A percentile compares a stretch with the other conserved stretches of the same genome.
Conservation (phyloP, 257 asterid species). For the Plantago elongata region DNA sequence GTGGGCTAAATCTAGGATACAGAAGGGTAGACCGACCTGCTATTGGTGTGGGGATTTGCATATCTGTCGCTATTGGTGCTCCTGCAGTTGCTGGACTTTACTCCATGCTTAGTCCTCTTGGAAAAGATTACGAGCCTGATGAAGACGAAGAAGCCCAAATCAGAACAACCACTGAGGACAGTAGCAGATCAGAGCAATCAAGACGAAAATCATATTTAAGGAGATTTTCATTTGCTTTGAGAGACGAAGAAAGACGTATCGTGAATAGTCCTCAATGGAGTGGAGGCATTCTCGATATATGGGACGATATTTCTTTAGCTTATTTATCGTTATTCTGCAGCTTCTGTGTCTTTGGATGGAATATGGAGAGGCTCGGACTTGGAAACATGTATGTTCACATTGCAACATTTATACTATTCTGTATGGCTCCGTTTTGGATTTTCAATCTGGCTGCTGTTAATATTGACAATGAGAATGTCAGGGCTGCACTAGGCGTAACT, state of each 20-base stretch:
- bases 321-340: slow-evolving; percentile 79
- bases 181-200: slow-evolving; percentile 29
- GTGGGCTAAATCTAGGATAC: slow-evolving; percentile 77
- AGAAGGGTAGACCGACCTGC: slow-evolving; percentile 65
- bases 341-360: slow-evolving; percentile 95
- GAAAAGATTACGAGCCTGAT: slow-evolving; percentile 58
- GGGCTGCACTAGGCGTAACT: slow-evolving; percentile 60
- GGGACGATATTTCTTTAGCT: slow-evolving; percentile 86
- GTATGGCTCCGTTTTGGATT: slow-evolving; percentile 89
- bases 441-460: slow-evolving; percentile 80
- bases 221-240: slow-evolving; percentile 54
- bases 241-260: slow-evolving; percentile 34
- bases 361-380: slow-evolving; percentile 89
- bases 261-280: slow-evolving; percentile 72
- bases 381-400: slow-evolving; percentile 95
- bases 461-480: slow-evolving; percentile 56
- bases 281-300: slow-evolving; percentile 77
- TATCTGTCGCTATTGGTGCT: slow-evolving; percentile 69
- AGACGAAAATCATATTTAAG: slow-evolving; percentile 52
- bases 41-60: slow-evolving; percentile 63
- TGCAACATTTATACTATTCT: slow-evolving; percentile 76
- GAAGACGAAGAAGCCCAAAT: slow-evolving; percentile 59
- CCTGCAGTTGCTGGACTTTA: slow-evolving; percentile 74
- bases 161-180: slow-evolving; percentile 30
- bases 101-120: slow-evolving; percentile 72